Evolutionary conservation across 1,139 yeast genomes (phyloP).

Genomic region (Magnusiomyces suaveolens): DNA sequence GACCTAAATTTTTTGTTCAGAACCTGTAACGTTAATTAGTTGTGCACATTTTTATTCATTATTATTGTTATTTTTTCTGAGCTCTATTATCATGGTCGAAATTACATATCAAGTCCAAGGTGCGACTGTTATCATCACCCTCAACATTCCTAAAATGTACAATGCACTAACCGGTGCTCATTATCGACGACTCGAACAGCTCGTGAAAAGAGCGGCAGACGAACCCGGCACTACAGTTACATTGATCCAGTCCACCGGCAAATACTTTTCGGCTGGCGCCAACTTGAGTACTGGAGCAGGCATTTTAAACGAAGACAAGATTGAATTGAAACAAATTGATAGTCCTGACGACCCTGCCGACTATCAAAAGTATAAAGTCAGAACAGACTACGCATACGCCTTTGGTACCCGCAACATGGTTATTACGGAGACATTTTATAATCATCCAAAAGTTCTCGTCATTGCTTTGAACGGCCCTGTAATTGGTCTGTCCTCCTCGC

Average conservation of each 20-base stretch:
- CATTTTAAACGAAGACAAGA: constrained; percentile 24
- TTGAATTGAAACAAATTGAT: constrained; percentile 16
- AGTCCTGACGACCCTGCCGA: constrained; percentile 12
- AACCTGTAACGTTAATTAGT: too few species aligned
- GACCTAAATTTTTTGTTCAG: too few species aligned
- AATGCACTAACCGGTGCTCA: constrained; percentile 65
- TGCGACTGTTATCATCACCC: constrained; percentile 53
- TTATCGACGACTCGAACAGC: constrained; percentile 52
- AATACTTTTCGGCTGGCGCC: constrained; percentile 82
- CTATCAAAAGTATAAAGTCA: constrained; percentile 2
- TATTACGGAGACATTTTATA: constrained; percentile 57
- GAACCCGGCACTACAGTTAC: constrained; percentile 60
- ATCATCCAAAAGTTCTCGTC: constrained; percentile 63
- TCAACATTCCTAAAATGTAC: constrained; percentile 51
- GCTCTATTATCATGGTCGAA: constrained; percentile 1
- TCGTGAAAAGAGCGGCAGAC: constrained; percentile 55
- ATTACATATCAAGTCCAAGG: constrained; percentile 39
- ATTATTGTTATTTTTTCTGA: not conserved
- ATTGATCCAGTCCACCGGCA: constrained; percentile 60
- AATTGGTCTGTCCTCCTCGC: constrained; percentile 67
- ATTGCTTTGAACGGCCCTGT: constrained; percentile 84
- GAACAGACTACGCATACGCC: constrained; percentile 37
- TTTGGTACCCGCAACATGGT: constrained; percentile 65
- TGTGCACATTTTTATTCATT: not conserved
- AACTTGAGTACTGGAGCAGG: constrained; percentile 40